Evolutionary conservation across 2,329 filamentous ascomycete species (phyloP).

Genomic region (Sclerotiophoma versabilis): DNA sequence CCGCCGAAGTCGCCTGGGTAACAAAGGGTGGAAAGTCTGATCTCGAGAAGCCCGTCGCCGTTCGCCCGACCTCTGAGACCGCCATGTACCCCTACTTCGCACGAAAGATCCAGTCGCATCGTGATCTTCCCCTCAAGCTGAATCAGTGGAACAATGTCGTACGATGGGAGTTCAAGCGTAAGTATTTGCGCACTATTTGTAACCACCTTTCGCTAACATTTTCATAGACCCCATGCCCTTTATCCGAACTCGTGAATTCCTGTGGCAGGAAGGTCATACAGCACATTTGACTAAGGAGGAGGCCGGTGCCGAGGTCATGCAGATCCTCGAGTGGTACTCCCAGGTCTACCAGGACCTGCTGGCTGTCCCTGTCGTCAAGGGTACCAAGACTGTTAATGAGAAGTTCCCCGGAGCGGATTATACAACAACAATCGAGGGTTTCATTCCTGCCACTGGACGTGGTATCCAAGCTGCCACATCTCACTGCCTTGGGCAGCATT

Average conservation of each 20-base stretch:
- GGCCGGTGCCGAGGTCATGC: slow-evolving; percentile 83
- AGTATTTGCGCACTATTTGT: slow-evolving; percentile 46
- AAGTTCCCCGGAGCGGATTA: slow-evolving; percentile 97
- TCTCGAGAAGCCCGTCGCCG: slow-evolving; percentile 79
- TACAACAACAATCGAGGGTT: slow-evolving; percentile 96
- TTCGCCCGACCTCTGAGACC: slow-evolving; percentile 73
- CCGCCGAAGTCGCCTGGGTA: slow-evolving; percentile 88
- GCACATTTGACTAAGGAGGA: slow-evolving; percentile 86
- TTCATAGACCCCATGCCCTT: slow-evolving; percentile 69
- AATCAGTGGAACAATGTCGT: slow-evolving; percentile 99
- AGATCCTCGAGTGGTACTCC: slow-evolving; percentile 94
- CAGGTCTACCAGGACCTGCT: slow-evolving; percentile 92
- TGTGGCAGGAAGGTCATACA: slow-evolving; percentile 97
- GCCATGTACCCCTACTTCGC: slow-evolving; percentile 97
- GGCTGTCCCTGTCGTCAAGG: slow-evolving; percentile 92
- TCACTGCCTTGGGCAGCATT: slow-evolving; percentile 95
- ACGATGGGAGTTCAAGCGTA: slow-evolving; percentile 92
- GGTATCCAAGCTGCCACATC: slow-evolving; percentile 97
- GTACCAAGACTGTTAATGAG: slow-evolving; percentile 95
- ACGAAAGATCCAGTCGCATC: slow-evolving; percentile 96
- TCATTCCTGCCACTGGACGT: slow-evolving; percentile 92
- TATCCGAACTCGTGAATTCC: slow-evolving; percentile 85
- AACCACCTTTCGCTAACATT: not conserved
- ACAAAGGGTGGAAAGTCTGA: slow-evolving; percentile 91
- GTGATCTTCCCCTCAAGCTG: slow-evolving; percentile 89